A percentile compares a stretch with the other conserved stretches of the same genome.
Conservation (phyloP, 768 basidiomycete species). For the Lyophyllum semitale region DNA sequence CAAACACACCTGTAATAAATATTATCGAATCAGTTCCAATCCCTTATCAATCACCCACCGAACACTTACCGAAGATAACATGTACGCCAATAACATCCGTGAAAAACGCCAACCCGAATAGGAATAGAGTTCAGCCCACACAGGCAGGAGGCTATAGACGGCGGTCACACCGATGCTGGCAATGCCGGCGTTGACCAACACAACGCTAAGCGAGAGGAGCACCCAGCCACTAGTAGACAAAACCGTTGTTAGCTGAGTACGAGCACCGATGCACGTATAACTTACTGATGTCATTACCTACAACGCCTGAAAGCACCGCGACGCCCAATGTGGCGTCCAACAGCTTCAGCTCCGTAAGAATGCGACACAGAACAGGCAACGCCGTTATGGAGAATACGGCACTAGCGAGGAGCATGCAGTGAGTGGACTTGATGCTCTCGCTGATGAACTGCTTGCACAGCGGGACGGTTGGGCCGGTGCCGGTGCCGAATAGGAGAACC, state of each 20-base stretch:
- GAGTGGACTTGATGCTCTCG: slow-evolving; percentile 66
- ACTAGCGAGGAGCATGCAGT: slow-evolving; percentile 94
- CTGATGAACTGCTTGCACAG: slow-evolving; percentile 79
- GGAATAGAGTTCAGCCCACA: slow-evolving; percentile 77
- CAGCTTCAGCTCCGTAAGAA: slow-evolving; percentile 88
- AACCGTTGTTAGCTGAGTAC: neutral
- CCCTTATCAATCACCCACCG: neutral
- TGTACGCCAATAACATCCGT: slow-evolving; percentile 93
- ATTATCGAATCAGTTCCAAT: neutral
- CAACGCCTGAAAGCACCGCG: slow-evolving; percentile 89
- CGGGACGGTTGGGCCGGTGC: slow-evolving; percentile 62
- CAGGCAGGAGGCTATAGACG: slow-evolving; percentile 81
- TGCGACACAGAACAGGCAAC: slow-evolving; percentile 83
- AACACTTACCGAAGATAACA: slow-evolving; percentile 75
- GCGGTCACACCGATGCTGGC: slow-evolving; percentile 83
- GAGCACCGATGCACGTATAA: slow-evolving; percentile 15
- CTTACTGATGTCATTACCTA: slow-evolving; percentile 77
- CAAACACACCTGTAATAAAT: slow-evolving; percentile 62
- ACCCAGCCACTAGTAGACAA: slow-evolving; percentile 80
- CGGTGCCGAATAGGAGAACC: slow-evolving; percentile 84
- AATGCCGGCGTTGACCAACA: slow-evolving; percentile 88
- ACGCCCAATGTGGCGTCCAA: slow-evolving; percentile 92
- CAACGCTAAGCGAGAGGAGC: slow-evolving; percentile 86
- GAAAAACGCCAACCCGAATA: slow-evolving; percentile 89
- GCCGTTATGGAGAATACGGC: slow-evolving; percentile 90